Evolutionary conservation across 1,284 basidiomycete species (phyloP), one percentile per base, ranked within the genome.

Genomic region (Heterobasidion irregulare): DNA sequence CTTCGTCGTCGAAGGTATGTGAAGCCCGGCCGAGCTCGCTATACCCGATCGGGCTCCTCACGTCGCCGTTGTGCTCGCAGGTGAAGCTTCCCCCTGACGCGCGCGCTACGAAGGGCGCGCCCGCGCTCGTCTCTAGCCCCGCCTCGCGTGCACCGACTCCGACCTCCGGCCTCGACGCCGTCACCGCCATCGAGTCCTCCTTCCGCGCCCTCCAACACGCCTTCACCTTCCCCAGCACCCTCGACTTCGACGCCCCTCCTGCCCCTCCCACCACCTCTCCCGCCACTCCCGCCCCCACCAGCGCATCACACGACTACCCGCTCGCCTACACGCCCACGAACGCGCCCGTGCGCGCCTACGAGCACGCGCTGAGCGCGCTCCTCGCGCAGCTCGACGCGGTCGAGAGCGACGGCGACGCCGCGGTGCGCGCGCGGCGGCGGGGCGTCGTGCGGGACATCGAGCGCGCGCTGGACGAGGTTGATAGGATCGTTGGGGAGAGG

Each of bases 311-410:
- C 2, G 52, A 53, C 9, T 49, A 44, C 19, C 12, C 58, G 34
- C 65, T 71, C 32, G 63, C 68, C 16, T 80, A 74, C 68, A 74
- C 75, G 44, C 50, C 72, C n/a, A 63, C 61, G 58, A 82, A 82
- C 67, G 50, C 69, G 6, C 69, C 75, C 0, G 68, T 82, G 47
- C 79, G 78, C 61, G 69, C 69, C 7, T 76, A 80, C 64, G 75
- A 79, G 57, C 69, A 81, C 54, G 71, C 74, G 18, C 72, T 90
- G 53, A 78, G 80, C 53, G 78, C 78, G 53, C 67, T 91, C 10
- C 71, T 91, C 35, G 75, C 82, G 47, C 72, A 75, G 56, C 75
- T 89, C 6, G 89, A 92, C 61, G 80, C 75, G 0, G 76, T 90
- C 5, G 79, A 86, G 59, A 85, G 80, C 59, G 76, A 75, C 61